These are phyloP conservation scores for Jamesozyma jinghongensis DNA, from an alignment of 805 yeast species.

Conservation along the genomic window DNA sequence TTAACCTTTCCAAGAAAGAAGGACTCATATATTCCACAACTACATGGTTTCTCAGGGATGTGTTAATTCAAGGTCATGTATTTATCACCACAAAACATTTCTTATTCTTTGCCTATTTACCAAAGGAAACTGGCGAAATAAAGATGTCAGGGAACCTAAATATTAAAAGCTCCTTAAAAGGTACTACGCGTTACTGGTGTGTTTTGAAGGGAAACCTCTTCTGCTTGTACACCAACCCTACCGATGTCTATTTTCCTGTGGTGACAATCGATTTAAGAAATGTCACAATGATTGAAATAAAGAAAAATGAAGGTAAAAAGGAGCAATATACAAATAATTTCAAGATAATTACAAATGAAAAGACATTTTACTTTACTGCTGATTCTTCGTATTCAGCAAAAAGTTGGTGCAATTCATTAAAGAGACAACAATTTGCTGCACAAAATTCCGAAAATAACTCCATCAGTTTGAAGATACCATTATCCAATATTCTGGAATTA, in stretches of 20 bases:
- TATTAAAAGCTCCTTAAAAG: conserved; percentile 28
- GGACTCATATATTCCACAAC: conserved; percentile 51
- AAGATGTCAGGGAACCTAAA: conserved; percentile 44
- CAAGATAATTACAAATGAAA: conserved; percentile 46
- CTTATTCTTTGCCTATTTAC: conserved; percentile 71
- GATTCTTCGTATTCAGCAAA: conserved; percentile 68
- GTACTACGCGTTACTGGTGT: conserved; percentile 60
- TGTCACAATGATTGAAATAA: conserved; percentile 52
- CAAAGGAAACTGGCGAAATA: conserved; percentile 38
- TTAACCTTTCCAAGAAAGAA: conserved; percentile 46
- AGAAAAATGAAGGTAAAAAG: conserved; percentile 7
- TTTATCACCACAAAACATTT: conserved; percentile 58
- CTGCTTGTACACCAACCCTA: conserved; percentile 57
- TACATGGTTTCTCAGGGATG: conserved; percentile 77
- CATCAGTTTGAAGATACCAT: conserved; percentile 70
- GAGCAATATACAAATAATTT: conserved; percentile 37
- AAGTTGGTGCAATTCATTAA: conserved; percentile 68
- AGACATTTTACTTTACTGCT: conserved; percentile 57
- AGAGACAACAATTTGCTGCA: conserved; percentile 68
- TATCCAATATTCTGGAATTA: conserved; percentile 53
- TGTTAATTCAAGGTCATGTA: conserved; percentile 76
- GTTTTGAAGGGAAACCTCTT: conserved; percentile 61
- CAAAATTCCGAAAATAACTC: conserved; percentile 55
- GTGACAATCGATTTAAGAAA: conserved; percentile 62
- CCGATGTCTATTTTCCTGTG: conserved; percentile 78